Conservation (phyloP, 2,329 filamentous ascomycete species). For the Clathrospora elynae region DNA sequence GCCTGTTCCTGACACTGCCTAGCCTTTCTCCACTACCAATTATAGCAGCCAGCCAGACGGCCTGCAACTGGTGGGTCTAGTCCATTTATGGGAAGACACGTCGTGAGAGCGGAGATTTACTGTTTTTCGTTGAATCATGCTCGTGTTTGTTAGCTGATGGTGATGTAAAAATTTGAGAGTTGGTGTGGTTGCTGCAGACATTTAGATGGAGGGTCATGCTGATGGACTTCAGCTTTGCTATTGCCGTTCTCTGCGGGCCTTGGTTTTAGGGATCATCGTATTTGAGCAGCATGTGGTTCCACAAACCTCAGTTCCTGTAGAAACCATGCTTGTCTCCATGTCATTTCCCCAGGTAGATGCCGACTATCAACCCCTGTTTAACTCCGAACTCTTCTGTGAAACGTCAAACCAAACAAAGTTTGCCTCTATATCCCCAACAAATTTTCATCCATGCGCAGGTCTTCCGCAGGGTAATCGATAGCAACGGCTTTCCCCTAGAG, state of each 20-base stretch:
- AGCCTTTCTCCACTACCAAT: constrained; percentile 20
- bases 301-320: constrained; percentile 21
- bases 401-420: constrained; percentile 14
- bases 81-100: constrained; percentile 8
- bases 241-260: constrained; percentile 10
- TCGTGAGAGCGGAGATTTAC: constrained; percentile 12
- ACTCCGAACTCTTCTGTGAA: constrained; percentile 1
- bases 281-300: constrained; percentile 8
- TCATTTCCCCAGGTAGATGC: constrained; percentile 18
- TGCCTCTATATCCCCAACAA: constrained; percentile 4
- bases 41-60: constrained; percentile 15
- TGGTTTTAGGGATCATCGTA: constrained; percentile 11
- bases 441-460: constrained; percentile 8
- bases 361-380: background rate
- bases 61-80: constrained; percentile 4
- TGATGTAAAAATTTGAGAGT: background rate
- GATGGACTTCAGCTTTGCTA: constrained; percentile 2
- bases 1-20: constrained; percentile 3
- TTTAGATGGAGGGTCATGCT: background rate
- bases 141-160: constrained; percentile 13
- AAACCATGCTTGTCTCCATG: constrained; percentile 19
- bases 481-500: constrained; percentile 9
- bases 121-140: constrained; percentile 17
- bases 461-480: constrained; percentile 17
- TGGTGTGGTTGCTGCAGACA: too few relatives aligned